phyloP scores from a whole-genome alignment of 257 asterid species.

The Solanum stenotomum region DNA sequence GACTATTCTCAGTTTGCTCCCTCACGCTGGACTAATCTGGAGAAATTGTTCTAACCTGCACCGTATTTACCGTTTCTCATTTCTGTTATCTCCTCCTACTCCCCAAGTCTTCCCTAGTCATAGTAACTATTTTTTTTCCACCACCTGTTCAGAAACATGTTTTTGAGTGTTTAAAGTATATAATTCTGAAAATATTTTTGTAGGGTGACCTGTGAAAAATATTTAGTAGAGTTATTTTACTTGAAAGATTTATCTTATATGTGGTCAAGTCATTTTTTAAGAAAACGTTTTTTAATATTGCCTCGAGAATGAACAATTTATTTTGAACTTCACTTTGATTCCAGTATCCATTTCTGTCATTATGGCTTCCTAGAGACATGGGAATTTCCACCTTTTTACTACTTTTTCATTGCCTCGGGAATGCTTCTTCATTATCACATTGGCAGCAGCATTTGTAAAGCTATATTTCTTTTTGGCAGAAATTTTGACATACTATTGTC shows the following conservation, averaged over 20 bases:
- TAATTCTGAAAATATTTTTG: background rate
- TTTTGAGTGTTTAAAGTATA: background rate
- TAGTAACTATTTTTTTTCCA: background rate
- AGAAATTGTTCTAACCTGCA: background rate
- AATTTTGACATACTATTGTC: background rate
- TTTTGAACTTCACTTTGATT: background rate
- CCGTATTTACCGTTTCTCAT: background rate
- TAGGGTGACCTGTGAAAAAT: background rate
- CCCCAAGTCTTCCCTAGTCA: background rate
- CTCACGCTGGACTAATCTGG: background rate
- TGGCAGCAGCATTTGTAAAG: background rate
- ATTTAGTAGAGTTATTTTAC: background rate
- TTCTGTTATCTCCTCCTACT: background rate
- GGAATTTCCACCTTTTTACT: background rate
- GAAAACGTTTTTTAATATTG: background rate
- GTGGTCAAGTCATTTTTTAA: background rate
- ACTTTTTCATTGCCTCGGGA: background rate
- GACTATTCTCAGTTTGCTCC: background rate
- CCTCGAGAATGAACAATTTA: background rate
- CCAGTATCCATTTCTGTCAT: background rate
- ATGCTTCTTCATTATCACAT: background rate
- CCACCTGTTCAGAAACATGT: background rate
- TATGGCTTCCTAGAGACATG: background rate
- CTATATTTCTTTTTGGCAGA: background rate
- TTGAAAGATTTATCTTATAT: background rate